These are phyloP conservation scores for Pezicula rhizophila DNA, from an alignment of 2,329 filamentous ascomycete species.

Conservation along the genomic window DNA sequence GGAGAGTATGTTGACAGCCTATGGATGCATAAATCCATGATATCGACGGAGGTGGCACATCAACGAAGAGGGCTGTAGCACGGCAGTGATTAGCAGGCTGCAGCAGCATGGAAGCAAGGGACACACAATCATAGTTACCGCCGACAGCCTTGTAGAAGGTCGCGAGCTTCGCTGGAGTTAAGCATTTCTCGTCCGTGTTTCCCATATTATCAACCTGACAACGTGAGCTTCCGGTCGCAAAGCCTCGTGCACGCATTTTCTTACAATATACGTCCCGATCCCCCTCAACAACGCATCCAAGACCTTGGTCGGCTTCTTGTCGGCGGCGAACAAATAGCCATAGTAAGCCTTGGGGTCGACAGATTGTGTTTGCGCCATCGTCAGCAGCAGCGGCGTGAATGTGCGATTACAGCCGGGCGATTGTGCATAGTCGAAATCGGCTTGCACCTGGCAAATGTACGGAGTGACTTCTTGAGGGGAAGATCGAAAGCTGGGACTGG, in stretches of 20 bases:
- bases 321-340: slow-evolving; percentile 60
- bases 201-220: slow-evolving; percentile 51
- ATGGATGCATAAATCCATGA: slow-evolving; percentile 90
- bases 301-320: slow-evolving; percentile 62
- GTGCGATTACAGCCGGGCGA: slow-evolving; percentile 2
- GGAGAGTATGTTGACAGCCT: slow-evolving; percentile 82
- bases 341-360: slow-evolving; percentile 37
- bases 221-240: slow-evolving; percentile 7
- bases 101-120: slow-evolving; percentile 2
- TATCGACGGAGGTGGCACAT: slow-evolving; percentile 66
- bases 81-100: slow-evolving; percentile 1
- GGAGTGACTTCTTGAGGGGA: not conserved
- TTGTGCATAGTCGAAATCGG: slow-evolving; percentile 9
- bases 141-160: slow-evolving; percentile 71
- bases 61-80: slow-evolving; percentile 63
- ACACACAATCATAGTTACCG: slow-evolving; percentile 64
- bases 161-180: slow-evolving; percentile 67
- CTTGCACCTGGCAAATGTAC: not conserved
- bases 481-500: not conserved
- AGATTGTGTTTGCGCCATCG: slow-evolving; percentile 12
- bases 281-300: slow-evolving; percentile 64
- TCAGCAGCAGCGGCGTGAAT: slow-evolving; percentile 4
- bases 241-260: slow-evolving; percentile 24
- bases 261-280: slow-evolving; percentile 65
- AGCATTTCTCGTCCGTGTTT: slow-evolving; percentile 43